These are phyloP conservation scores for Exsudoporus floridanus DNA, from an alignment of 1,284 basidiomycete species.

Conservation along the genomic window DNA sequence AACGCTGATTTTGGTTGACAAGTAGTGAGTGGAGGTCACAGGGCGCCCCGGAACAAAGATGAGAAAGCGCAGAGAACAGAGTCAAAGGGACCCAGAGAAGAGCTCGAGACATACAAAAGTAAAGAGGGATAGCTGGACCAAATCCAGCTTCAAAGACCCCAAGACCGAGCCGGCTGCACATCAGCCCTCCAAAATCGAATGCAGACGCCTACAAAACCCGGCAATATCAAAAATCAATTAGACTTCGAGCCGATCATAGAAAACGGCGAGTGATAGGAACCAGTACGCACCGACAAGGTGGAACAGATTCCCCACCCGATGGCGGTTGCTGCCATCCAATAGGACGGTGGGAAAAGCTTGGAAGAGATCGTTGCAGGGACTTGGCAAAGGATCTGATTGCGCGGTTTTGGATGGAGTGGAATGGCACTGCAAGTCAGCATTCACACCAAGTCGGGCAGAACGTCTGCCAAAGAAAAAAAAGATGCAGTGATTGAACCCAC, in stretches of 20 bases:
- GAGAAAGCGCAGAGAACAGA: not conserved
- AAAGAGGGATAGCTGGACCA: conserved; percentile 70
- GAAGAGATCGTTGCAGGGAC: conserved; percentile 65
- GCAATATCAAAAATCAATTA: not conserved
- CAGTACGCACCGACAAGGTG: conserved; percentile 56
- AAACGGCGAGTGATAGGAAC: not conserved
- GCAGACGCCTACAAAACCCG: conserved; percentile 48
- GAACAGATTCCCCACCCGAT: conserved; percentile 73
- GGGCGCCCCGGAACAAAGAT: too few relatives aligned
- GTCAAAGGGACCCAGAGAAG: not conserved
- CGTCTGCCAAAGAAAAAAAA: not conserved
- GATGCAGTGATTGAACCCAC: conserved; percentile 39
- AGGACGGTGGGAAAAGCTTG: conserved; percentile 64
- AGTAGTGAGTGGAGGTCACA: not conserved
- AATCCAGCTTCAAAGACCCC: conserved; percentile 76
- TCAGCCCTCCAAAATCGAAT: conserved; percentile 57
- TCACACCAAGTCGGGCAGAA: not conserved
- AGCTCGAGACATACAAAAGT: conserved; percentile 55
- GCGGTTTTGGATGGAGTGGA: not conserved
- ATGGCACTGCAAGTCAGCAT: not conserved
- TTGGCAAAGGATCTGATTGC: conserved; percentile 61
- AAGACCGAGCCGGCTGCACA: conserved; percentile 57
- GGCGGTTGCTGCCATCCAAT: conserved; percentile 64
- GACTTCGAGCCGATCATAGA: not conserved
- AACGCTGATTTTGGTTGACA: conserved; percentile 46